A percentile compares a stretch with the other conserved stretches of the same genome.
These are phyloP conservation scores for Solanum tarapatanum DNA, from an alignment of 257 asterid species.

Conservation along the genomic window DNA sequence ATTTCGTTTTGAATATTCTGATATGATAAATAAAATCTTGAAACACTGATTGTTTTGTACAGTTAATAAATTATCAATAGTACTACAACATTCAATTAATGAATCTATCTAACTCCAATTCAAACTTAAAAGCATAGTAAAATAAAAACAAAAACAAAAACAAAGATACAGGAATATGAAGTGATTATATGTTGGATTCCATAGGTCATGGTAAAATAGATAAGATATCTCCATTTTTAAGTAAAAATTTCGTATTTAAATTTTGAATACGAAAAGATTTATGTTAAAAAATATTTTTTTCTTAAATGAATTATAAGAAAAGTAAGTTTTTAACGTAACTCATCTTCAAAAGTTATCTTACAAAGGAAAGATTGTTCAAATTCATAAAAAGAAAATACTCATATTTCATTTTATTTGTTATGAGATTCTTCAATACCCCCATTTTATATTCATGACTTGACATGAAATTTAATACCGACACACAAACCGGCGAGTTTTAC, in stretches of 20 bases:
- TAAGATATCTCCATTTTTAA: too few species aligned
- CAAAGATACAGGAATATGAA: neutral
- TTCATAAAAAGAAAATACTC: too few species aligned
- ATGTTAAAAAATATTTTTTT: too few species aligned
- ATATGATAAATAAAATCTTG: neutral
- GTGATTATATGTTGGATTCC: neutral
- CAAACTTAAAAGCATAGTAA: neutral
- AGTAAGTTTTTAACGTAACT: too few species aligned
- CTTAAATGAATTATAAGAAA: neutral
- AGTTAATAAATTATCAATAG: neutral
- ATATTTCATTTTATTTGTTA: too few species aligned
- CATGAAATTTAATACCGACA: too few species aligned
- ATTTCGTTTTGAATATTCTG: neutral
- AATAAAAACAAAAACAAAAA: neutral
- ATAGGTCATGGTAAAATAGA: neutral
- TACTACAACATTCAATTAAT: neutral
- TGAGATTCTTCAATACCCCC: neutral
- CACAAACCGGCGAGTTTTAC: rapidly evolving
- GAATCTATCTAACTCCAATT: neutral
- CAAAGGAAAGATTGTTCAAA: too few species aligned
- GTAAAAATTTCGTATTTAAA: neutral
- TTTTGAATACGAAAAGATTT: neutral
- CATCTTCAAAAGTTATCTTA: too few species aligned
- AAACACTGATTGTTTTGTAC: neutral
- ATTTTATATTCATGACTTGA: neutral